phyloP scores from a whole-genome alignment of 1,139 yeast species.

The Wickerhamiella infanticola region DNA sequence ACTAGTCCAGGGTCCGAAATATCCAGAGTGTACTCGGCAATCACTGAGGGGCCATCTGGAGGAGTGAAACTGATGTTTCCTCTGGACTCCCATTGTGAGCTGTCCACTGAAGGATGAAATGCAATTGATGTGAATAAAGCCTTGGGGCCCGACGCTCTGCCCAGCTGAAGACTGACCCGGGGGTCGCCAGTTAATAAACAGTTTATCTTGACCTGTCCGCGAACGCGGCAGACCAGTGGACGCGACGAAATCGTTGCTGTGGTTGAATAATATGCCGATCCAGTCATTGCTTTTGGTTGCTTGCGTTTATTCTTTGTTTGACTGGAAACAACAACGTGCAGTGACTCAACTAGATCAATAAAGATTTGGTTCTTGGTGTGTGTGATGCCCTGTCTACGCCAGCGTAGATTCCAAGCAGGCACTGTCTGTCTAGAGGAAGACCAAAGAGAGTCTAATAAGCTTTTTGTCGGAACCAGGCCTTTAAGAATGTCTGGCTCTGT shows the following conservation, averaged over 20 bases:
- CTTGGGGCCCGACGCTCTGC: constrained; percentile 6
- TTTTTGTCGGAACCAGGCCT: constrained; percentile 49
- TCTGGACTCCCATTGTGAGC: constrained; percentile 19
- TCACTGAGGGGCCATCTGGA: constrained; percentile 63
- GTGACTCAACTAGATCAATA: constrained; percentile 55
- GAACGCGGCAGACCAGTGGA: constrained; percentile 41
- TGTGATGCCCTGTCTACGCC: constrained; percentile 55
- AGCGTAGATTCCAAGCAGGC: constrained; percentile 32
- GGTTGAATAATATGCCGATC: constrained; percentile 10
- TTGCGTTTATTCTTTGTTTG: constrained; percentile 3
- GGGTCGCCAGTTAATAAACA: constrained; percentile 69
- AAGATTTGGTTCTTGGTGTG: constrained; percentile 68
- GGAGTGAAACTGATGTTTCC: constrained; percentile 53
- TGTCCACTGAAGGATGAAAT: constrained; percentile 44
- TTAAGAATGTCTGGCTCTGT: constrained; percentile 59
- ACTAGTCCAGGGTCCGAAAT: constrained; percentile 38
- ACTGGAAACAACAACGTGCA: constrained; percentile 30
- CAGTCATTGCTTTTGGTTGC: not conserved
- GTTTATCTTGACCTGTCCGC: constrained; percentile 46
- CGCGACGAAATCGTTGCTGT: constrained; percentile 11
- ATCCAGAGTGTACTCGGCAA: constrained; percentile 54
- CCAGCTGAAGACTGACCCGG: constrained; percentile 41
- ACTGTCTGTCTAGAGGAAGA: constrained; percentile 9
- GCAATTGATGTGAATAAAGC: constrained; percentile 11
- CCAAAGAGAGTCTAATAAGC: constrained; percentile 19